A percentile compares a stretch with the other conserved stretches of the same genome.
These are phyloP conservation scores for Fraxinus sp. DNA, from an alignment of 305 asterid genomes.

Conservation along the genomic window DNA sequence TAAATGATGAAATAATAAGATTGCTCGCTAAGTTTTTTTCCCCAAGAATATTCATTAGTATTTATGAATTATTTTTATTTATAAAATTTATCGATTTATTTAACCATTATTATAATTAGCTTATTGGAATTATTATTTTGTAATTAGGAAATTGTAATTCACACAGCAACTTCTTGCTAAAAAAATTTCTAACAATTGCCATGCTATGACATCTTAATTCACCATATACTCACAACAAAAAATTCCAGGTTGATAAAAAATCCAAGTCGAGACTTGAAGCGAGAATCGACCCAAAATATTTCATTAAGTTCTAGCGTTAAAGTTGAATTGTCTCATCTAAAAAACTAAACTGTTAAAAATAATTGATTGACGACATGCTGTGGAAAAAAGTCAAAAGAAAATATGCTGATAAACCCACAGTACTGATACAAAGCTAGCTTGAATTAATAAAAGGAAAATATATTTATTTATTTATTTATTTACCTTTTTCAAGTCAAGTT, in stretches of 20 bases:
- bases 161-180: not conserved
- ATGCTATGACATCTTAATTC: not conserved
- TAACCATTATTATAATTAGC: not conserved
- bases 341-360: not conserved
- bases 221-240: not conserved
- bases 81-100: not conserved
- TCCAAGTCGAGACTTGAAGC: not conserved
- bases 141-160: not conserved
- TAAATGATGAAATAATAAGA: not conserved
- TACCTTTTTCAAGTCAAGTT: not conserved
- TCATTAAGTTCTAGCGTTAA: not conserved
- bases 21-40: not conserved
- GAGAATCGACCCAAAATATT: not conserved
- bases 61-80: not conserved
- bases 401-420: not conserved
- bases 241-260: not conserved
- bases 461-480: not conserved
- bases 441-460: not conserved
- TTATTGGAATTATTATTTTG: not conserved
- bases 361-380: not conserved
- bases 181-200: not conserved
- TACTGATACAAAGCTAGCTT: not conserved
- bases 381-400: not conserved
- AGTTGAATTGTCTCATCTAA: not conserved
- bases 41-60: not conserved